Conservation (phyloP, 78 protist genomes). For the Isochrysis galbana region DNA sequence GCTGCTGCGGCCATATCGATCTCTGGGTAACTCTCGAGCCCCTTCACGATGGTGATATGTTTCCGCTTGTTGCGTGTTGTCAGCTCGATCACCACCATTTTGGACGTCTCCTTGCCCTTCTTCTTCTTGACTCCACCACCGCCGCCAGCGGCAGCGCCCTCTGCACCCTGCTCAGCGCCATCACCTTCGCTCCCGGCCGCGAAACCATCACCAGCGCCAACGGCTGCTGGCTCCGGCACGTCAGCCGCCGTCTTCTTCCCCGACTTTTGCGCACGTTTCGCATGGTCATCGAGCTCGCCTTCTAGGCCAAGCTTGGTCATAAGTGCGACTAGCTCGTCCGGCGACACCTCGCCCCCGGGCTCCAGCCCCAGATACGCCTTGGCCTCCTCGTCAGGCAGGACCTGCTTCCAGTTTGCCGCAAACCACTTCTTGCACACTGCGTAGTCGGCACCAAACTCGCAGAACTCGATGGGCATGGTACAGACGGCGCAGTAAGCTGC, state of each 20-base stretch:
- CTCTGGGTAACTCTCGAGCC: neutral
- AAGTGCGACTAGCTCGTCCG: neutral
- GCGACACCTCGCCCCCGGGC: neutral
- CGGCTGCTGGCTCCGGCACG: neutral
- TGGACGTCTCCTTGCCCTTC: neutral
- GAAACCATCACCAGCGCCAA: neutral
- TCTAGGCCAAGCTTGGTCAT: neutral
- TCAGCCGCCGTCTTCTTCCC: neutral
- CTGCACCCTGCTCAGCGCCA: neutral
- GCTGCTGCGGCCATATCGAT: neutral
- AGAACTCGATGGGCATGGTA: neutral
- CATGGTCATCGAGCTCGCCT: neutral
- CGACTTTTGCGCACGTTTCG: neutral
- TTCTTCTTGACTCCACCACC: neutral
- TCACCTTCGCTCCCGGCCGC: neutral
- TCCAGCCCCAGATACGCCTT: neutral
- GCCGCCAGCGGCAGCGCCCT: neutral
- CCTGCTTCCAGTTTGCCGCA: neutral
- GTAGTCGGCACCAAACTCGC: neutral
- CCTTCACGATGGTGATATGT: neutral
- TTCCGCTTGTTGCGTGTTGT: neutral
- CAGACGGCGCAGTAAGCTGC: neutral
- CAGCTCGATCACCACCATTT: neutral
- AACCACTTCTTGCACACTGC: neutral
- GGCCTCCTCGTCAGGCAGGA: neutral